phyloP scores from a whole-genome alignment of 495 filamentous ascomycete species.

The Cercophora newfieldiana region DNA sequence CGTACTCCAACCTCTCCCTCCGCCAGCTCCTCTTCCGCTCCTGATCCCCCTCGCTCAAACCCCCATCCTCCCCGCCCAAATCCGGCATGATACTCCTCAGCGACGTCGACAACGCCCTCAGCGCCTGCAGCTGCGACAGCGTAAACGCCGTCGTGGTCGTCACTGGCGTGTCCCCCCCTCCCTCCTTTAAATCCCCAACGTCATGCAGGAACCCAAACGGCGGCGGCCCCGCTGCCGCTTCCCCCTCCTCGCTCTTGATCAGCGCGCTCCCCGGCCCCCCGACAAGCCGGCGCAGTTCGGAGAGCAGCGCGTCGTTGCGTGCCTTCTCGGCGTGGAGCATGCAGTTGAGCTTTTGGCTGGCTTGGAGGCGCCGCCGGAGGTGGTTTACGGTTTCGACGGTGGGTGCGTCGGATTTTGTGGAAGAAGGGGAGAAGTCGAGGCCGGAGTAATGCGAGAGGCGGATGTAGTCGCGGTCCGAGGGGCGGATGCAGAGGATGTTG shows the following conservation, averaged over 20 bases:
- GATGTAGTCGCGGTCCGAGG: slow-evolving; percentile 74
- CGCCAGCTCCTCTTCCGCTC: slow-evolving; percentile 44
- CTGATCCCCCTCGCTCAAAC: slow-evolving; percentile 23
- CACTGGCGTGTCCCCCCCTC: slow-evolving; percentile 51
- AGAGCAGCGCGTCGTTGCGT: slow-evolving; percentile 73
- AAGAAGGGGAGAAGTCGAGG: slow-evolving; percentile 30
- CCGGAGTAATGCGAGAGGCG: slow-evolving; percentile 81
- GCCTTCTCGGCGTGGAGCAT: slow-evolving; percentile 71
- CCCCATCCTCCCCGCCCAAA: slow-evolving; percentile 44
- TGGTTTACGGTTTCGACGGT: slow-evolving; percentile 65
- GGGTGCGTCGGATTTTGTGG: slow-evolving; percentile 46
- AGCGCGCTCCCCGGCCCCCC: slow-evolving; percentile 17
- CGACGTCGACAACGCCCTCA: slow-evolving; percentile 64
- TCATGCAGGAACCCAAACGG: slow-evolving; percentile 55
- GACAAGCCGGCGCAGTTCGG: slow-evolving; percentile 61
- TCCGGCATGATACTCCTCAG: slow-evolving; percentile 62
- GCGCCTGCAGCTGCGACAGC: slow-evolving; percentile 74
- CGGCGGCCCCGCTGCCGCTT: slow-evolving; percentile 10
- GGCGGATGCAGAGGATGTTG: slow-evolving; percentile 76
- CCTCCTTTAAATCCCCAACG: slow-evolving; percentile 41
- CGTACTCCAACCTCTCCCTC: slow-evolving; percentile 69
- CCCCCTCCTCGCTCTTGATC: slow-evolving; percentile 13
- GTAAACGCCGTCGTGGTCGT: slow-evolving; percentile 79
- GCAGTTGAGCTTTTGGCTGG: slow-evolving; percentile 75
- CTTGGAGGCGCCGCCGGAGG: slow-evolving; percentile 74